A percentile compares a stretch with the other conserved stretches of the same genome.
These are phyloP conservation scores for Metarhizium robertsii DNA, from an alignment of 2,329 filamentous ascomycete genomes.

Conservation along the genomic window DNA sequence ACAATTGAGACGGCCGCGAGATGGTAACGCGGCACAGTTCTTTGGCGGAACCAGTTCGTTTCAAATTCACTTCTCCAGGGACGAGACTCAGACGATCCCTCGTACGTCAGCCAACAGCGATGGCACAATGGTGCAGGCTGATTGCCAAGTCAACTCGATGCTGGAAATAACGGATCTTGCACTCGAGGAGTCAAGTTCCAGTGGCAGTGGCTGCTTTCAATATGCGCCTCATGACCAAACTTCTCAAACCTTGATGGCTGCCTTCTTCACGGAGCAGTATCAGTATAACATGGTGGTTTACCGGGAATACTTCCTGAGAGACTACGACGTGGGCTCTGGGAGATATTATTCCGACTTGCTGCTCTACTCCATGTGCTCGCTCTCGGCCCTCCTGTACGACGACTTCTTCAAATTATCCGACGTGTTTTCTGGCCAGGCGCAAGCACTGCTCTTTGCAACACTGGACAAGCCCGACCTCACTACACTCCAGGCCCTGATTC, in stretches of 20 bases:
- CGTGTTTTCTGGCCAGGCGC: constrained; percentile 34
- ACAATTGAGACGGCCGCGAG: constrained; percentile 28
- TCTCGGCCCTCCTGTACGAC: constrained; percentile 37
- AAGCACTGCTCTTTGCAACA: constrained; percentile 32
- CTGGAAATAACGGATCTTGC: not conserved
- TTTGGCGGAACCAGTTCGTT: constrained; percentile 40
- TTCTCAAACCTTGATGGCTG: constrained; percentile 34
- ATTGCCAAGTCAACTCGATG: not conserved
- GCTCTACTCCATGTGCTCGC: constrained; percentile 37
- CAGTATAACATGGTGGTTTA: constrained; percentile 41
- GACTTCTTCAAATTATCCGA: constrained; percentile 29
- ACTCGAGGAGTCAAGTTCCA: constrained; percentile 11
- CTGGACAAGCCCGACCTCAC: constrained; percentile 38
- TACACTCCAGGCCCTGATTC: constrained; percentile 32
- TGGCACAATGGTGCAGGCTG: too few species aligned
- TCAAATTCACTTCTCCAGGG: constrained; percentile 25
- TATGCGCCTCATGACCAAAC: constrained; percentile 35
- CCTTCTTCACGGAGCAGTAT: constrained; percentile 38
- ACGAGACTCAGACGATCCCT: constrained; percentile 10
- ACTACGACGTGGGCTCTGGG: constrained; percentile 36
- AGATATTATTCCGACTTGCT: constrained; percentile 41
- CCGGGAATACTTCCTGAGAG: constrained; percentile 39
- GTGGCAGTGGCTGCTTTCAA: constrained; percentile 15
- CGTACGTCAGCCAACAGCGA: not conserved
- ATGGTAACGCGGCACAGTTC: constrained; percentile 33